phyloP scores from a whole-genome alignment of 2,329 filamentous ascomycete species.

The Alternaria sp. region DNA sequence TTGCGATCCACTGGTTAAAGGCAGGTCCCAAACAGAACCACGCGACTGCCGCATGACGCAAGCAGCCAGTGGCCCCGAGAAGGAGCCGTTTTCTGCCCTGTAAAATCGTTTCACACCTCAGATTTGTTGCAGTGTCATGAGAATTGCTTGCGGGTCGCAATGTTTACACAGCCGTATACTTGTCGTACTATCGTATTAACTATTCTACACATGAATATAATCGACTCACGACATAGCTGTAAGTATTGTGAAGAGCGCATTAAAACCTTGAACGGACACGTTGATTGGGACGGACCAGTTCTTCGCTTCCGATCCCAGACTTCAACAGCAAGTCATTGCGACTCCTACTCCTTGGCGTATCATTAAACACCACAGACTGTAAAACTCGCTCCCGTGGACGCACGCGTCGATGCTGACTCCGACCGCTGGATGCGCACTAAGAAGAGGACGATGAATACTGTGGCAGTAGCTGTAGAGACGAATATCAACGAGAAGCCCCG shows the following conservation, averaged over 20 bases:
- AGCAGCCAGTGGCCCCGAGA: background rate
- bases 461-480: background rate
- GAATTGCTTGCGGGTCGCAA: background rate
- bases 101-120: background rate
- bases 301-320: background rate
- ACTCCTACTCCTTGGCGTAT: background rate
- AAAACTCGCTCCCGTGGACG: background rate
- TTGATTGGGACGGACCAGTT: background rate
- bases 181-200: background rate
- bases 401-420: background rate
- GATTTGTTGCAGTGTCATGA: background rate
- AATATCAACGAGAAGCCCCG: too few species aligned
- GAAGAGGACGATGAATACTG: background rate
- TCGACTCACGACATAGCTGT: background rate
- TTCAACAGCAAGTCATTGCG: background rate
- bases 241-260: background rate
- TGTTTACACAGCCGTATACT: background rate
- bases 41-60: background rate
- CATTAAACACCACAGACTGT: background rate
- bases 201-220: background rate
- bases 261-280: background rate
- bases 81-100: background rate
- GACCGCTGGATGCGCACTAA: background rate
- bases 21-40: background rate
- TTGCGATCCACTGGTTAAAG: background rate